Evolutionary conservation across 371 early-diverging fungal species (phyloP).

Genomic region (Dinochytrium kinnereticum): DNA sequence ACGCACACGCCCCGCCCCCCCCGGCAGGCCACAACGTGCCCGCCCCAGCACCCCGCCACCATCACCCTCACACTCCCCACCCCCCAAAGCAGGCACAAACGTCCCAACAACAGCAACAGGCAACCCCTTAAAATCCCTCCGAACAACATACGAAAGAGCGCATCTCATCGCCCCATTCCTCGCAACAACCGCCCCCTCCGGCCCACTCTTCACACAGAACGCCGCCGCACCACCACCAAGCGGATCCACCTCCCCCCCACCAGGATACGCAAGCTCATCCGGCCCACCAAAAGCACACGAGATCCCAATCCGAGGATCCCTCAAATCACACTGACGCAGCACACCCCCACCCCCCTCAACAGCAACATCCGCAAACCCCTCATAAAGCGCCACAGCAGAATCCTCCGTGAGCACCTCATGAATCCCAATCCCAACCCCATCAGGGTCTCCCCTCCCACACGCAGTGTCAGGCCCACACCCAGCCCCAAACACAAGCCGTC

Average conservation of each 20-base stretch:
- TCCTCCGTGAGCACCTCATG: constrained; percentile 17
- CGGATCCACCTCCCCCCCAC: not conserved
- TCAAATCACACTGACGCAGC: not conserved
- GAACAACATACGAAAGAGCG: not conserved
- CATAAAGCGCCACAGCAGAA: not conserved
- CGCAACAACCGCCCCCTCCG: constrained; percentile 7
- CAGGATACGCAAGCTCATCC: constrained; percentile 10
- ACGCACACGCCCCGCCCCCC: not conserved
- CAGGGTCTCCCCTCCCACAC: constrained; percentile 10
- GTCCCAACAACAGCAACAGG: constrained; percentile 19
- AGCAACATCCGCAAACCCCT: constrained; percentile 8
- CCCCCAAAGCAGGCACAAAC: constrained; percentile 12
- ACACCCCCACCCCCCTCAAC: not conserved
- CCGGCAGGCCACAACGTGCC: constrained; percentile 9
- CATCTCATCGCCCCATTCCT: constrained; percentile 9
- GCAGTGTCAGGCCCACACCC: constrained; percentile 13
- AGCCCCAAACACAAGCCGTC: constrained; percentile 4
- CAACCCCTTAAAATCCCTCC: constrained; percentile 19
- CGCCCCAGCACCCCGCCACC: not conserved
- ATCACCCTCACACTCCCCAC: not conserved
- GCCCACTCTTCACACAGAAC: not conserved
- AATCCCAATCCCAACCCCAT: constrained; percentile 18
- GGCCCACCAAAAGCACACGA: constrained; percentile 15
- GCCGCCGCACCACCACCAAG: not conserved
- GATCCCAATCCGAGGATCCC: constrained; percentile 18